Base-by-base conservation (phyloP, 1,284 basidiomycete genomes). In the Naganishia sp. region DNA sequence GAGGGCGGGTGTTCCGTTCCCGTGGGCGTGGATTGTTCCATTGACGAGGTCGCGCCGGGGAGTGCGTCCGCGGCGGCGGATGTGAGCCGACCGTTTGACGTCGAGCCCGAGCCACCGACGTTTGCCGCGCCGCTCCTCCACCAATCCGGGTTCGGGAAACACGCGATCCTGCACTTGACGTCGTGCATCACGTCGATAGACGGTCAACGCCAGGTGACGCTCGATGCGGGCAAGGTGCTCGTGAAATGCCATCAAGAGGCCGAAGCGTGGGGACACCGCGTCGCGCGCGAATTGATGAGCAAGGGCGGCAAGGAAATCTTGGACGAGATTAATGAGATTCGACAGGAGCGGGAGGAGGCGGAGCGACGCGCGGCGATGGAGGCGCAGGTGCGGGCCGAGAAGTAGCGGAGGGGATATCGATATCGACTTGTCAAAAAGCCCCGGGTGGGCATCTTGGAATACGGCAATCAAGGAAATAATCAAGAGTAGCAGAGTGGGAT, bases 1-100 rank as follows among this genome's bases (percentile, higher is more conserved):
- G 95, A 99, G 78, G 96, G 96, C 13, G 96, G 94, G 32, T 99
- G 96, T 79, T 94, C 90, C 67, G 93, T 99, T 1, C 96, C 95
- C 0, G 94, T 98, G n/a, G 94, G 95, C 18, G 88, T 92, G 39
- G 83, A 85, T 66, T 88, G 86, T 53, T 77, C 76, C 61, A 67
- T 79, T 21, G 65, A 71, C 56, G 71, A 78, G 67, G 57, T 77
- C 23, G 63, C 52, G 4, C 67, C 56, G 3, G 57, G 41, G 4
- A 67, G 55, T 42, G 58, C 32, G 9, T 6, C 51, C 13, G n/a
- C 25, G 13, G 55, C 60, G 6, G 35, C 35, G 10, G 35, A 39
- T 9, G 31, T 67, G 2, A n/a, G 18, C 6, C 35, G 61, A 3
- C 58, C 65, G 15, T 60, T 52, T 42, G 56, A 60, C 15, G 50